phyloP scores from a whole-genome alignment of 371 early-diverging fungal species.

The Lichtheimia ornata region DNA sequence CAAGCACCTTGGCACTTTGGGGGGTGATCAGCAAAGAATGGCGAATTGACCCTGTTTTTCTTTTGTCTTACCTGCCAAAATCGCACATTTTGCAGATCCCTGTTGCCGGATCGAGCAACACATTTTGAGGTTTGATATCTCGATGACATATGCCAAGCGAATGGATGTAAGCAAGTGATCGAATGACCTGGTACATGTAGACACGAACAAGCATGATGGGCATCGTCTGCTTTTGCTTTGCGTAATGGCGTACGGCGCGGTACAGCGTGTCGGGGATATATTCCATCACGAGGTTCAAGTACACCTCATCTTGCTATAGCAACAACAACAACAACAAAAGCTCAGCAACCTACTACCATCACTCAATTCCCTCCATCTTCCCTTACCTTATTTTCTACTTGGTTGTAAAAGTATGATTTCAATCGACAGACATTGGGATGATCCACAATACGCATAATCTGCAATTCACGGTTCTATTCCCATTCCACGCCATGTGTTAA shows the following conservation, averaged over 20 bases:
- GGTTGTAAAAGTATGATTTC: constrained; percentile 89
- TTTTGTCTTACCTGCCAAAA: constrained; percentile 83
- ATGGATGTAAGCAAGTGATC: constrained; percentile 96
- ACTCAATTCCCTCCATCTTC: too few relatives aligned
- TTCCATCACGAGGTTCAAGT: constrained; percentile 91
- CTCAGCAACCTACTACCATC: neutral
- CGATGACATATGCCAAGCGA: constrained; percentile 70
- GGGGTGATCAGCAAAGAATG: too few relatives aligned
- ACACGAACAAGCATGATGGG: constrained; percentile 88
- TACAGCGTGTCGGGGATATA: constrained; percentile 94
- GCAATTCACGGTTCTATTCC: constrained; percentile 89
- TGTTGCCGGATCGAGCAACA: constrained; percentile 70
- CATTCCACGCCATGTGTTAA: neutral
- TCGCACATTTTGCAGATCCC: constrained; percentile 98
- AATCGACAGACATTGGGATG: constrained; percentile 91
- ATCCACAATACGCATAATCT: constrained; percentile 89
- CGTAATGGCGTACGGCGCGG: constrained; percentile 81
- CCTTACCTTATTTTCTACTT: constrained; percentile 70
- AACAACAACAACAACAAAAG: neutral
- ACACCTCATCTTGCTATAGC: constrained; percentile 85
- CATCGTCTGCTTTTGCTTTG: constrained; percentile 86
- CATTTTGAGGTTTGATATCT: constrained; percentile 76
- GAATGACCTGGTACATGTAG: constrained; percentile 96
- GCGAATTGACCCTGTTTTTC: neutral
- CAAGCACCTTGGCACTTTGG: constrained; percentile 93